A percentile compares a stretch with the other conserved stretches of the same genome.
phyloP scores from a whole-genome alignment of 2,329 filamentous ascomycete species.

The Coccinonectria pachysandricola region DNA sequence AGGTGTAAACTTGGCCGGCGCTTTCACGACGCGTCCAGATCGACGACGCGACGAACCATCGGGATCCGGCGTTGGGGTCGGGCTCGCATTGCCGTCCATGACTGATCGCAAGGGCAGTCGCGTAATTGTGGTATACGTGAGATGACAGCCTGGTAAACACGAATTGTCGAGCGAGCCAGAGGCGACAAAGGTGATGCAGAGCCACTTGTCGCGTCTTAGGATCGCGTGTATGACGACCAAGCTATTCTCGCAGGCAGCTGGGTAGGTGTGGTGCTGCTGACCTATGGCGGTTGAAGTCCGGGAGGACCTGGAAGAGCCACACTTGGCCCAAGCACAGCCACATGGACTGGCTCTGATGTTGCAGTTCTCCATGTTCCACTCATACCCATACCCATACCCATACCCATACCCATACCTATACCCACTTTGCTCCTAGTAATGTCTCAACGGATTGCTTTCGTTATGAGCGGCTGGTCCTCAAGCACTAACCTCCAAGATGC shows the following conservation, averaged over 20 bases:
- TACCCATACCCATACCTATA: too few relatives aligned
- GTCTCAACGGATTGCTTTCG: too few relatives aligned
- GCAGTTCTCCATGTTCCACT: too few relatives aligned
- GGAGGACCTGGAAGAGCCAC: constrained; percentile 8
- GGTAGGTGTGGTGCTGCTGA: constrained; percentile 5
- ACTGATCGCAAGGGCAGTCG: constrained; percentile 23
- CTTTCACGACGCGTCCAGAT: constrained; percentile 57
- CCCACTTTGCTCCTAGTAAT: too few relatives aligned
- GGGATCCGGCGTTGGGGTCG: constrained; percentile 41
- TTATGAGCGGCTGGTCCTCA: too few relatives aligned
- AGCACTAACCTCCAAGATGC: too few relatives aligned
- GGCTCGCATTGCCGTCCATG: constrained; percentile 45
- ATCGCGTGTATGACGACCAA: constrained; percentile 17
- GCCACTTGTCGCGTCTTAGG: constrained; percentile 21
- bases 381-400: too few relatives aligned
- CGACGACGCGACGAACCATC: constrained; percentile 49
- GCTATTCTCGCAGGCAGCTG: constrained; percentile 18
- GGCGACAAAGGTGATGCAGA: constrained; percentile 19
- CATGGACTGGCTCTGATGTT: too few relatives aligned
- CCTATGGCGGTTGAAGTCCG: constrained; percentile 16
- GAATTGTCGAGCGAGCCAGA: constrained; percentile 18
- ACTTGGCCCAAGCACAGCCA: too few relatives aligned
- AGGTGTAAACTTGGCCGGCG: constrained; percentile 49
- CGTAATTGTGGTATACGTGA: too few relatives aligned
- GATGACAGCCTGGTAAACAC: too few relatives aligned